Base-by-base conservation (phyloP, 768 basidiomycete species). In the Mrakia blollopis region DNA sequence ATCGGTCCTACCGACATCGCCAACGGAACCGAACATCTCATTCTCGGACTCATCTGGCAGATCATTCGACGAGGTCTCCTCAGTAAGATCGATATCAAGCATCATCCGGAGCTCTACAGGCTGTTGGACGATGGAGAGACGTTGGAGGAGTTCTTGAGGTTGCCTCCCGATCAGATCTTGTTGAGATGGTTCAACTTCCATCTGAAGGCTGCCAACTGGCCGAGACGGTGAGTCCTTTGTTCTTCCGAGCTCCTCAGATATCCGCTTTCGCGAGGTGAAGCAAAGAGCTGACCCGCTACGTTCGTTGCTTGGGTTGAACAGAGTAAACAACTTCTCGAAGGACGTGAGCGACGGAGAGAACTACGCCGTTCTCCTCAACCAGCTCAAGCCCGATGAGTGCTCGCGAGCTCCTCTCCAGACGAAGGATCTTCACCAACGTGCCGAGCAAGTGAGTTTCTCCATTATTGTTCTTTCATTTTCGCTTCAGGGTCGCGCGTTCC, bases 131-230 rank as follows among this genome's bases (percentile, higher is more conserved):
- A 98, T 75, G 97, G 89, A 35, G 97, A 99, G 87, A 98, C 95
- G 0, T 88, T 99, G 79, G 96, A 99, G 41, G 95, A 98, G 84
- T 88, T 99, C 75, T 86, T 99, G 78, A 87, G 92, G 74, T 84
- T 99, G 81, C 97, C 96, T 4, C 95, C 95, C 5, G 97, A 99
- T 83, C 97, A 98, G 85, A 96, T 99, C 80, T 85, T 99, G 30
- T 84, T 99, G n/a, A 87, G 97, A 62, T 99, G 97, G 97, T 98
- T 99, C 86, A 98, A 99, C 84, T 99, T 91, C 83, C 97, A 99
- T 84, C 86, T 99, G 79, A 98, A 97, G 83, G 92, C 92, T 13
- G 97, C 96, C 35, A 91, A 91, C 1, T 96, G 93, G 91, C 88
- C 91, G 74, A 86, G 92, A 82, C 88, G 90, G 94, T 94, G 79